Evolutionary conservation across 805 yeast genomes (phyloP).

Genomic region (Ogataea kodamae): DNA sequence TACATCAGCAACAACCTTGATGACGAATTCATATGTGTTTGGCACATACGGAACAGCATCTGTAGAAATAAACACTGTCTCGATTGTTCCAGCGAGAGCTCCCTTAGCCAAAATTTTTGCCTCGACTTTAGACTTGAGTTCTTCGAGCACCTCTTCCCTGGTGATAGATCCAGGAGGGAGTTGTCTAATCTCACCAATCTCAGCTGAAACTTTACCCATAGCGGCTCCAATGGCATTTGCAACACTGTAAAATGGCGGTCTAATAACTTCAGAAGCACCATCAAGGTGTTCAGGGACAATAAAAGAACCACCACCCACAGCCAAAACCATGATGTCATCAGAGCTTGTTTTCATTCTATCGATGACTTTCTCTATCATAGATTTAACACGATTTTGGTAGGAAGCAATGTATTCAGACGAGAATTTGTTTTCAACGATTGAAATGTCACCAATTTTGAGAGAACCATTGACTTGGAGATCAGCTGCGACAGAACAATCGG

Average conservation of each 20-base stretch:
- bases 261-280: constrained; percentile 41
- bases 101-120: constrained; percentile 27
- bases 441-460: constrained; percentile 28
- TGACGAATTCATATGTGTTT: constrained; percentile 33
- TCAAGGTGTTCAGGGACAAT: constrained; percentile 35
- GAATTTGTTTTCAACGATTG: constrained; percentile 12
- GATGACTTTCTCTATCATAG: constrained; percentile 37
- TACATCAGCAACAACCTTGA: constrained; percentile 43
- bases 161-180: constrained; percentile 19
- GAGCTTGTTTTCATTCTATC: constrained; percentile 45
- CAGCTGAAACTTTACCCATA: constrained; percentile 40
- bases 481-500: constrained; percentile 40
- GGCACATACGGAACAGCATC: constrained; percentile 36
- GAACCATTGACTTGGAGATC: constrained; percentile 29
- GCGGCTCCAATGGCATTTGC: constrained; percentile 54
- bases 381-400: constrained; percentile 15
- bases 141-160: constrained; percentile 22
- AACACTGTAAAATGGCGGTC: constrained; percentile 40
- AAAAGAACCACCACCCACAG: constrained; percentile 51
- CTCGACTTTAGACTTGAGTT: constrained; percentile 18
- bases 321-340: constrained; percentile 38
- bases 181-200: constrained; percentile 17
- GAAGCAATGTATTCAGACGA: constrained; percentile 2
- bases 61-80: constrained; percentile 24
- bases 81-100: constrained; percentile 26